phyloP scores from a whole-genome alignment of 805 yeast genomes.

The Vanderwaltozyma tropicalis region DNA sequence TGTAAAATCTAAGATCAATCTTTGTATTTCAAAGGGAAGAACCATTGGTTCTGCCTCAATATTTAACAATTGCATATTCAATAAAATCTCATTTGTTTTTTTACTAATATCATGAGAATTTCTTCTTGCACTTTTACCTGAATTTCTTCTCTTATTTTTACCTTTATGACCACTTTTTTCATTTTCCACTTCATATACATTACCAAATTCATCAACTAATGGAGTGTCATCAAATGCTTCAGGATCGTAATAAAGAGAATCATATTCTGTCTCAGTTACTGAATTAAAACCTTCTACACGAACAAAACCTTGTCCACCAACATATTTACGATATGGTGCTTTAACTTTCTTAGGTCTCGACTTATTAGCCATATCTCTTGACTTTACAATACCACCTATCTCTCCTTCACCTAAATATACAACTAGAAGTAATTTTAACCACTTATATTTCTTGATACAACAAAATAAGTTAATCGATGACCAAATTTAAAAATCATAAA shows the following conservation, averaged over 20 bases:
- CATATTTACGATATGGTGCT: conserved; percentile 73
- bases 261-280: not conserved
- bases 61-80: conserved; percentile 1
- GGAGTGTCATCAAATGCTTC: not conserved
- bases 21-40: conserved; percentile 44
- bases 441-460: too few relatives aligned
- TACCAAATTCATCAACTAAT: conserved; percentile 1
- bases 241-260: not conserved
- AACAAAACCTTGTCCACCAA: conserved; percentile 33
- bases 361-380: conserved; percentile 59
- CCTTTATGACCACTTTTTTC: not conserved
- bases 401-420: too few relatives aligned
- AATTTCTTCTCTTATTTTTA: not conserved
- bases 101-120: not conserved
- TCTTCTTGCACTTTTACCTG: not conserved
- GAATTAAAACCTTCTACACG: conserved; percentile 1
- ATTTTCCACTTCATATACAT: conserved; percentile 1
- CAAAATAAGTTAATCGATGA: too few relatives aligned
- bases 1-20: conserved; percentile 26
- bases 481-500: too few relatives aligned
- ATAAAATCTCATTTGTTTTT: not conserved
- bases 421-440: too few relatives aligned
- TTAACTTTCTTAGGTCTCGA: conserved; percentile 74
- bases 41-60: conserved; percentile 6
- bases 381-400: too few relatives aligned